phyloP scores from a whole-genome alignment of 257 asterid species.

The Jaltomata sinuosa region DNA sequence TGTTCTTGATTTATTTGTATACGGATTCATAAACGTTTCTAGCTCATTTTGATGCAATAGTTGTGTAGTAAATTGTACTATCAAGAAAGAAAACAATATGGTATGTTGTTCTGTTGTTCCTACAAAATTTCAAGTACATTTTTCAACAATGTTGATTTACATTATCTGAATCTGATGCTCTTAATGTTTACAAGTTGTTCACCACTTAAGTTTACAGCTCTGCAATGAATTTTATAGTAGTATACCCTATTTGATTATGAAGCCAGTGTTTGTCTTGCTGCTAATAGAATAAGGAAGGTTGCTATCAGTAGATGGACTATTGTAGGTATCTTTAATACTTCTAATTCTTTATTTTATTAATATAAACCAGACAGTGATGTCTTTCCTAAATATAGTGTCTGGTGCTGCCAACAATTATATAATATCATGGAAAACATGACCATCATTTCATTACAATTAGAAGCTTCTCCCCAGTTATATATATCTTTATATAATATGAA shows the following conservation, averaged over 20 bases:
- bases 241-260: not conserved
- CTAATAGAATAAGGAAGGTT: not conserved
- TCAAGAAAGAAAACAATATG: not conserved
- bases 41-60: not conserved
- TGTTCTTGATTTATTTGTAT: not conserved
- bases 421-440: not conserved
- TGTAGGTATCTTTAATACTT: not conserved
- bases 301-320: not conserved
- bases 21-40: not conserved
- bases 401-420: not conserved
- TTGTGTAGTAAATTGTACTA: not conserved
- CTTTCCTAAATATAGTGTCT: not conserved
- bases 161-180: not conserved
- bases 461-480: not conserved
- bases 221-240: not conserved
- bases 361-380: not conserved
- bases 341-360: not conserved
- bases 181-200: not conserved
- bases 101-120: not conserved
- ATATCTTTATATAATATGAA: not conserved
- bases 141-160: not conserved
- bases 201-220: not conserved
- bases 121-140: not conserved
- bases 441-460: not conserved
- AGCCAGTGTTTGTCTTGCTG: not conserved